phyloP scores from a whole-genome alignment of 2,329 filamentous ascomycete genomes.

The Seiridium cupressi region DNA sequence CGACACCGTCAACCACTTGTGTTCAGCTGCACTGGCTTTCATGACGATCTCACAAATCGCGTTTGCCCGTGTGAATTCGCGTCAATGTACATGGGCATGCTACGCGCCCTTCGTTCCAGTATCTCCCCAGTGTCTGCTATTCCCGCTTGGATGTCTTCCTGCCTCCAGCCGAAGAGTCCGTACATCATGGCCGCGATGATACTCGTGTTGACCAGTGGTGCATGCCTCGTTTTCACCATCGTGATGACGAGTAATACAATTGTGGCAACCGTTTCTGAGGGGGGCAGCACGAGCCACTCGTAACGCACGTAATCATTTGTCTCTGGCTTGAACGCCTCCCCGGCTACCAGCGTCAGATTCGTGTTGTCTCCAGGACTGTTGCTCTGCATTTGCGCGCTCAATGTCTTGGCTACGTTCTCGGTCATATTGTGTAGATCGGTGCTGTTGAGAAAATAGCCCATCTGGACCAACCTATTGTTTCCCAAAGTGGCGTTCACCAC shows the following conservation, averaged over 20 bases:
- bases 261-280: slow-evolving; percentile 15
- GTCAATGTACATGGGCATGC: neutral
- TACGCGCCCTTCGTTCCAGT: neutral
- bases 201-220: neutral
- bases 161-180: neutral
- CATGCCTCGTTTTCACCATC: neutral
- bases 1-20: too few species aligned
- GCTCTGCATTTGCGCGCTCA: slow-evolving; percentile 15
- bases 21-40: too few species aligned
- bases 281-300: slow-evolving; percentile 27
- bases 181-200: neutral
- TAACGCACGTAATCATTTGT: slow-evolving; percentile 27
- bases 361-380: slow-evolving; percentile 13
- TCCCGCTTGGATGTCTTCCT: neutral
- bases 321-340: slow-evolving; percentile 17
- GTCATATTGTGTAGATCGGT: slow-evolving; percentile 10
- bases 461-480: neutral
- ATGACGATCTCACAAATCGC: neutral
- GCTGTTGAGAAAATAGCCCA: slow-evolving; percentile 6
- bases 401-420: slow-evolving; percentile 10
- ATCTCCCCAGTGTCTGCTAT: neutral
- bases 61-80: neutral
- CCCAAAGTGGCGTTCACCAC: neutral
- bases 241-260: slow-evolving; percentile 17
- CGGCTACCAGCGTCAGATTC: slow-evolving; percentile 10